These are phyloP conservation scores for Tricholoma sp. DNA, from an alignment of 768 basidiomycete species.

Conservation along the genomic window DNA sequence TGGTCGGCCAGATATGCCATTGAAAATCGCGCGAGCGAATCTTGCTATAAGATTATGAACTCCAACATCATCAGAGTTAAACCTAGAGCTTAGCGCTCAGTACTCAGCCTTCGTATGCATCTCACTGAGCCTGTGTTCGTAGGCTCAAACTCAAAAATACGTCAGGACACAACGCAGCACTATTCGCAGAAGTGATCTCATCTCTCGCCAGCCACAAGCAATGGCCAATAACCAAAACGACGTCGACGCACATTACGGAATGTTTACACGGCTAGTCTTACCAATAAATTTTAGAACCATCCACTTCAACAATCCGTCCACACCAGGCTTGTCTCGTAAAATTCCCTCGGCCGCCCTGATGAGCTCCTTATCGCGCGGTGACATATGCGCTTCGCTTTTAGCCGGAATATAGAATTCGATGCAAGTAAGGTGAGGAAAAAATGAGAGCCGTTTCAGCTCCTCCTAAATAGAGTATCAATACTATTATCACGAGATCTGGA, in stretches of 20 bases:
- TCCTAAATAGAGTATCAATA: not conserved
- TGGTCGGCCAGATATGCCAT: no score
- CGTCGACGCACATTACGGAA: not conserved
- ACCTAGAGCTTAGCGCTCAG: no score
- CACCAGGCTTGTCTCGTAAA: not conserved
- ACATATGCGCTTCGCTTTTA: not conserved
- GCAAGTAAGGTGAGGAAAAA: not conserved
- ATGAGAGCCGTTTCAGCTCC: not conserved
- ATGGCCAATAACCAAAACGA: not conserved
- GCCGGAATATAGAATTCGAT: not conserved
- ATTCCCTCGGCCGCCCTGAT: not conserved
- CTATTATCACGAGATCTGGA: not conserved
- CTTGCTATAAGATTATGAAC: no score
- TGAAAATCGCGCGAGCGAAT: no score
- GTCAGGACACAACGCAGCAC: no score
- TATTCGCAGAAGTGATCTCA: no score
- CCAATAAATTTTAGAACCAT: not conserved
- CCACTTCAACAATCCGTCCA: not conserved
- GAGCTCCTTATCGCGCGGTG: not conserved
- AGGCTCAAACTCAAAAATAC: no score
- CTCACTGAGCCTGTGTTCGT: no score
- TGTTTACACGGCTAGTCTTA: not conserved
- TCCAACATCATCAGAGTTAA: no score
- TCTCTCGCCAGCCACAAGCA: not conserved
- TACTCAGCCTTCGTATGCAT: no score